Conservation (phyloP, 2,329 filamentous ascomycete species). For the Aspergillus uvarum region DNA sequence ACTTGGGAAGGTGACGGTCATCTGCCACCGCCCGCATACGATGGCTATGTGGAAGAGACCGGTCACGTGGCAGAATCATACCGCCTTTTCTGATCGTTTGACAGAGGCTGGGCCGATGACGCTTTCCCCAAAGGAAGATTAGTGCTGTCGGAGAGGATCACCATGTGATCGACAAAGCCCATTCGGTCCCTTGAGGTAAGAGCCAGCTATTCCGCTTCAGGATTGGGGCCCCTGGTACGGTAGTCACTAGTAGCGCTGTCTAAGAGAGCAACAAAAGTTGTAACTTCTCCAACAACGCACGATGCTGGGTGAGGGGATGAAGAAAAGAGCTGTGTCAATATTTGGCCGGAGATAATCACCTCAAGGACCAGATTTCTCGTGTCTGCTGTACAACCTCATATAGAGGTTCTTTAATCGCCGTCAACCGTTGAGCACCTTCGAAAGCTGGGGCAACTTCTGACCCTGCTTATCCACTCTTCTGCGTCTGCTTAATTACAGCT, state of each 20-base stretch:
- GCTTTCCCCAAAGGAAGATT: slow-evolving; percentile 5
- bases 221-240: slow-evolving; percentile 12
- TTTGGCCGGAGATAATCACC: not conserved
- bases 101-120: not conserved
- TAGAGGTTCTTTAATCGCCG: not conserved
- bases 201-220: slow-evolving; percentile 1
- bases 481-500: slow-evolving; percentile 1
- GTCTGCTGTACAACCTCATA: no score
- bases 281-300: not conserved
- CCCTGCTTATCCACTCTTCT: slow-evolving; percentile 11
- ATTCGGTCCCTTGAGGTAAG: slow-evolving; percentile 10
- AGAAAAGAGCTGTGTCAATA: not conserved
- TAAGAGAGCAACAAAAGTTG: not conserved
- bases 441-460: slow-evolving; percentile 13
- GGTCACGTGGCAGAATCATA: slow-evolving; percentile 6
- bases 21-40: slow-evolving; percentile 2
- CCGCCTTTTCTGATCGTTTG: slow-evolving; percentile 12
- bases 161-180: slow-evolving; percentile 11
- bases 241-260: not conserved
- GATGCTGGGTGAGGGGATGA: not conserved
- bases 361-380: not conserved
- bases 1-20: not conserved
- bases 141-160: slow-evolving; percentile 3
- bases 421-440: not conserved
- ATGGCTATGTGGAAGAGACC: slow-evolving; percentile 1